phyloP scores from a whole-genome alignment of 108 stramenopile species.

The Nitzschia sp. region DNA sequence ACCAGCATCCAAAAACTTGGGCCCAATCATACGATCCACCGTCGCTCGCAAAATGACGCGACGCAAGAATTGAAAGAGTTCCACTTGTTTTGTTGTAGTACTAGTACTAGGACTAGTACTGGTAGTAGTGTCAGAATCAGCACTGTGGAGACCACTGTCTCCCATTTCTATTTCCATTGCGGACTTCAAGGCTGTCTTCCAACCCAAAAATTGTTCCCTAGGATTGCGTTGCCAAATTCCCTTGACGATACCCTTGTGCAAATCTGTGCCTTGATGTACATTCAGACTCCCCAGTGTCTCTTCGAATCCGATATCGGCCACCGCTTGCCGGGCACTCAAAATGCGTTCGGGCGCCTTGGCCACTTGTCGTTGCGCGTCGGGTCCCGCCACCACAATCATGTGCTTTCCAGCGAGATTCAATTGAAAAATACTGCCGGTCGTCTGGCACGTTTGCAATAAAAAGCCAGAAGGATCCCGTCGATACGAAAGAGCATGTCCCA shows the following conservation, averaged over 20 bases:
- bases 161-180: conserved; percentile 25
- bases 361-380: conserved; percentile 31
- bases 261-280: conserved; percentile 46
- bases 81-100: background rate
- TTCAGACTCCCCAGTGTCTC: conserved; percentile 46
- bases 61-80: conserved; percentile 45
- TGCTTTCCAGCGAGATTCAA: conserved; percentile 59
- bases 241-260: conserved; percentile 50
- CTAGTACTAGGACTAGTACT: background rate
- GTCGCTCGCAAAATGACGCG: conserved; percentile 36
- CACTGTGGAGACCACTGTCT: background rate
- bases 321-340: conserved; percentile 37
- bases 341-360: conserved; percentile 38
- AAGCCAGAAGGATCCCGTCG: conserved; percentile 39
- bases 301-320: conserved; percentile 57
- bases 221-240: conserved; percentile 18
- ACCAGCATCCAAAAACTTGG: conserved; percentile 7
- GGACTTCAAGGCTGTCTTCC: background rate
- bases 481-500: conserved; percentile 53
- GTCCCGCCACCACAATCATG: conserved; percentile 46
- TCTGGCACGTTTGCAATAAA: conserved; percentile 4
- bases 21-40: conserved; percentile 33
- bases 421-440: conserved; percentile 42
- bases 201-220: conserved; percentile 8
- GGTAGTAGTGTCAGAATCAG: too few species aligned